A percentile compares a stretch with the other conserved stretches of the same genome.
Conservation (phyloP, 768 basidiomycete species). For the Tricholoma sp. region DNA sequence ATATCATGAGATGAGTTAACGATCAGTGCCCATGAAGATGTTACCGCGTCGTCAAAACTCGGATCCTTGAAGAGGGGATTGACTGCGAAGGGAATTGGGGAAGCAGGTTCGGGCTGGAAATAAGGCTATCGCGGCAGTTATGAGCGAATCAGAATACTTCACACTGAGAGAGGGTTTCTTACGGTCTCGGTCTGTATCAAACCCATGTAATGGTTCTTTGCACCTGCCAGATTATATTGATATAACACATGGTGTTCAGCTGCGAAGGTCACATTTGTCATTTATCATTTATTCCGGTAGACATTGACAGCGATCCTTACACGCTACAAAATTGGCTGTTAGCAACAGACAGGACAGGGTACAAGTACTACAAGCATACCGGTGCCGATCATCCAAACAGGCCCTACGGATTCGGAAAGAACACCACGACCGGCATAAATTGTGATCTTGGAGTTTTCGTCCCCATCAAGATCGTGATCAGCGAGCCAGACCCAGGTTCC, state of each 20-base stretch:
- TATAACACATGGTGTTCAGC: conserved; percentile 72
- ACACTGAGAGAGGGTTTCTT: conserved; percentile 16
- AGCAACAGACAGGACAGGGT: background rate
- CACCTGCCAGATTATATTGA: conserved; percentile 61
- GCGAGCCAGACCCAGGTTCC: conserved; percentile 80
- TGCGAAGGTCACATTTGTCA: conserved; percentile 11
- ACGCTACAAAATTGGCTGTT: background rate
- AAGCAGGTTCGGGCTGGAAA: conserved; percentile 55
- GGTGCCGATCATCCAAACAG: conserved; percentile 82
- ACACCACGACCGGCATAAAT: conserved; percentile 73
- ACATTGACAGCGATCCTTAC: background rate
- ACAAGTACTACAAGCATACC: conserved; percentile 24
- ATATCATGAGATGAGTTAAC: conserved; percentile 49
- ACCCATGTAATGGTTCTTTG: conserved; percentile 66
- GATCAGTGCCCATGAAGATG: no score
- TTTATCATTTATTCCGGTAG: background rate
- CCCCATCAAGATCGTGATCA: conserved; percentile 71
- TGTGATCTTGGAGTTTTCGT: conserved; percentile 42
- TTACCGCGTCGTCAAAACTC: conserved; percentile 28
- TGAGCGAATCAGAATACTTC: no score
- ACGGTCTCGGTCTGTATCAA: conserved; percentile 74
- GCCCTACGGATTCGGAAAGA: conserved; percentile 67
- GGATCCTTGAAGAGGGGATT: conserved; percentile 53
- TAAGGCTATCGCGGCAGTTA: conserved; percentile 45
- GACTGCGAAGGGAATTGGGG: conserved; percentile 52